These are phyloP conservation scores for Thielaviopsis ethacetica DNA, from an alignment of 2,329 filamentous ascomycete genomes.

Conservation along the genomic window DNA sequence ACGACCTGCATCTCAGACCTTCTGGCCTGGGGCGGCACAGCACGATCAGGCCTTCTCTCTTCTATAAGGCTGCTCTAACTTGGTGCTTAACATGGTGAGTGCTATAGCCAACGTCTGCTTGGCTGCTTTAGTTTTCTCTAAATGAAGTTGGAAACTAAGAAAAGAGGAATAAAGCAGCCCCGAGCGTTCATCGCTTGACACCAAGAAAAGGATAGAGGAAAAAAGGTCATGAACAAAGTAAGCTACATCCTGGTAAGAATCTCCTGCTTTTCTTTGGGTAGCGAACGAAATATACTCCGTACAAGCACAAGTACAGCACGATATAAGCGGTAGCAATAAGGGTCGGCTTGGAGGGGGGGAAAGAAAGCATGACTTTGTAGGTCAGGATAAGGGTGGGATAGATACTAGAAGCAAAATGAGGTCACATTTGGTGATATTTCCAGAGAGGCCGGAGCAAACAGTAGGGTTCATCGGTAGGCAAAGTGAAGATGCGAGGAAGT, in stretches of 20 bases:
- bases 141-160: no score
- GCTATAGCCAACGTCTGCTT: no score
- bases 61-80: no score
- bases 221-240: no score
- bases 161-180: not conserved
- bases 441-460: no score
- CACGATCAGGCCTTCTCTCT: not conserved
- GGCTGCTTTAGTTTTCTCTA: no score
- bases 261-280: not conserved
- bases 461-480: no score
- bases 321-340: not conserved
- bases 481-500: no score
- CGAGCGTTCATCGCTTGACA: not conserved
- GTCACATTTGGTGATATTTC: no score
- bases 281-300: not conserved
- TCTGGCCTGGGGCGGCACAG: not conserved
- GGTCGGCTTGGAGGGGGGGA: not conserved
- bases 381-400: not conserved
- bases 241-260: no score
- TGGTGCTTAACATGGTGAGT: no score
- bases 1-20: not conserved
- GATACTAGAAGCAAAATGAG: no score
- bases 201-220: not conserved
- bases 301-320: not conserved
- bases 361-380: not conserved